Evolutionary conservation across 73 alveolate genomes (phyloP).

Genomic region (Blepharisma japonicum): DNA sequence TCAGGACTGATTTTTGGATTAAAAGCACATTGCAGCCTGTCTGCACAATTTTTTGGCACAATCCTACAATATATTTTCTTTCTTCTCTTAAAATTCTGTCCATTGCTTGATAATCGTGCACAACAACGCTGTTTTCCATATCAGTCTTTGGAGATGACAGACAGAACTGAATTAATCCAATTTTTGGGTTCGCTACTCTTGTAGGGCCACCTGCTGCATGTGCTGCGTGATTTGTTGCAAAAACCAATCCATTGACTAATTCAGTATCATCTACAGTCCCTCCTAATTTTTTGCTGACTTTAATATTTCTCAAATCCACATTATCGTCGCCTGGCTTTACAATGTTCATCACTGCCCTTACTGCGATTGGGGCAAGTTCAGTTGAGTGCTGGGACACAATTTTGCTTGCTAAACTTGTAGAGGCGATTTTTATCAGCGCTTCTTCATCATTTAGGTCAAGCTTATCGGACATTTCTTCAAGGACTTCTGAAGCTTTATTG

Average conservation of each 20-base stretch:
- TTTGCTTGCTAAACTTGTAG: slow-evolving; percentile 95
- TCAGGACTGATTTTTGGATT: slow-evolving; percentile 93
- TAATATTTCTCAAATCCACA: slow-evolving; percentile 96
- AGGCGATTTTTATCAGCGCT: slow-evolving; percentile 88
- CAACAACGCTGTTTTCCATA: slow-evolving; percentile 90
- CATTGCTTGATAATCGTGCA: slow-evolving; percentile 97
- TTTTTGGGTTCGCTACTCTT: slow-evolving; percentile 90
- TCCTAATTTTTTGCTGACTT: slow-evolving; percentile 94
- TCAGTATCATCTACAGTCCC: slow-evolving; percentile 99
- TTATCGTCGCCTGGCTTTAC: slow-evolving; percentile 80
- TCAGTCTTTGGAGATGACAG: slow-evolving; percentile 99
- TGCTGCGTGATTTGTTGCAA: slow-evolving; percentile 88
- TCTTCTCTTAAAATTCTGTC: slow-evolving; percentile 98
- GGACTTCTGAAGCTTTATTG: slow-evolving; percentile 77
- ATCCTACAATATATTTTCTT: slow-evolving; percentile 86
- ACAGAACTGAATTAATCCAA: slow-evolving; percentile 98
- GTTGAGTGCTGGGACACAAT: slow-evolving; percentile 94
- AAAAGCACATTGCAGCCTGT: slow-evolving; percentile 99
- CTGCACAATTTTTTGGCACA: slow-evolving; percentile 92
- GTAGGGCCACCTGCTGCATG: slow-evolving; percentile 99
- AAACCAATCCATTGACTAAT: slow-evolving; percentile 96
- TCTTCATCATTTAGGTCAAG: slow-evolving; percentile 93
- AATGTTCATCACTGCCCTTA: slow-evolving; percentile 94
- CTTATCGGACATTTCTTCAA: slow-evolving; percentile 72
- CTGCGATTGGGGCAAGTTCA: slow-evolving; percentile 98